Percentiles rank a stretch among this genome's conserved stretches.
phyloP scores from a whole-genome alignment of 2,329 filamentous ascomycete species.

The Colletotrichum graminicola region DNA sequence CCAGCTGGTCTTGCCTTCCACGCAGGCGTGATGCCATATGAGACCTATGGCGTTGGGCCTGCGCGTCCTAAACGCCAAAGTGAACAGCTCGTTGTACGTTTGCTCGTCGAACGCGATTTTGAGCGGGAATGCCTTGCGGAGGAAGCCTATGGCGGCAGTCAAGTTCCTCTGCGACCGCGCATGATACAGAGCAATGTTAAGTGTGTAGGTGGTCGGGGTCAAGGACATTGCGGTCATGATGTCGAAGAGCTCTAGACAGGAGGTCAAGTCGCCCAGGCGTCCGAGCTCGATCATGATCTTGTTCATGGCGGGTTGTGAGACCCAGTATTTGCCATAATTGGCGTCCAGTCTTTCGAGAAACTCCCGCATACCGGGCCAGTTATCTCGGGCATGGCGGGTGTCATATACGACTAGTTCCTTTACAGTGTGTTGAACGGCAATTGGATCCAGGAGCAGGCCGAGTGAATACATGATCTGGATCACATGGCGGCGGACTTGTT shows the following conservation, averaged over 20 bases:
- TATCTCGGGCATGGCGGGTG: constrained; percentile 52
- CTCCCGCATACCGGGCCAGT: constrained; percentile 51
- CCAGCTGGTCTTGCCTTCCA: constrained; percentile 45
- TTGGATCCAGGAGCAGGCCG: constrained; percentile 56
- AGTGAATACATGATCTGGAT: constrained; percentile 61
- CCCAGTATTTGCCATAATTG: constrained; percentile 62
- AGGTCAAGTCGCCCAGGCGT: constrained; percentile 52
- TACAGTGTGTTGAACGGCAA: constrained; percentile 55
- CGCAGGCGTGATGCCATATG: constrained; percentile 51
- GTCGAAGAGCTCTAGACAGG: constrained; percentile 46
- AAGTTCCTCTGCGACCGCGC: constrained; percentile 48
- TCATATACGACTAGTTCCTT: constrained; percentile 59
- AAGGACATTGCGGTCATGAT: constrained; percentile 43
- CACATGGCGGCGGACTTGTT: constrained; percentile 63
- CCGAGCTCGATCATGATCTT: constrained; percentile 58
- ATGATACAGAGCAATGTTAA: constrained; percentile 55
- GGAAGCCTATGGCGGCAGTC: constrained; percentile 50
- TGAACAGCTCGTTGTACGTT: constrained; percentile 55
- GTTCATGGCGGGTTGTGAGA: constrained; percentile 53
- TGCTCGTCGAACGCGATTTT: constrained; percentile 46
- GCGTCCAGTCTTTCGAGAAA: constrained; percentile 57
- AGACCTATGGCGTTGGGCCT: constrained; percentile 50
- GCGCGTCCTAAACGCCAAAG: constrained; percentile 50
- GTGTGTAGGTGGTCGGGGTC: constrained; percentile 45
- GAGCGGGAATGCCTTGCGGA: constrained; percentile 44